phyloP scores from a whole-genome alignment of 257 asterid species.

The Petunia secreta region DNA sequence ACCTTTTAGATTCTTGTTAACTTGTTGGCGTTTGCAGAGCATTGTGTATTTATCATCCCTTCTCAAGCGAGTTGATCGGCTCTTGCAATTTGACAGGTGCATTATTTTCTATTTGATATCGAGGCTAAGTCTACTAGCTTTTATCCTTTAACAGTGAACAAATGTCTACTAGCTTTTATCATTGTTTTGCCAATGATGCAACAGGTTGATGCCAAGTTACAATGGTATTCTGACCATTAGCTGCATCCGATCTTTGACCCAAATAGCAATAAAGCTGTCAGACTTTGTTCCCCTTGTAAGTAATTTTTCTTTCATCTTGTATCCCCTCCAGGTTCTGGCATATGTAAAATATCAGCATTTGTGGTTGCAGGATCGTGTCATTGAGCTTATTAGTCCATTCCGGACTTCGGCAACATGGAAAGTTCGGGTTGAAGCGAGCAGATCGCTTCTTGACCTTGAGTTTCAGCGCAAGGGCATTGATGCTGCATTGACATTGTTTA shows the following conservation, averaged over 20 bases:
- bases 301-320: constrained; percentile 29
- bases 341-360: constrained; percentile 25
- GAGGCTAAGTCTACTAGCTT: constrained; percentile 6
- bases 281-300: constrained; percentile 87
- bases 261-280: constrained; percentile 84
- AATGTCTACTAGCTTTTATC: neutral
- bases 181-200: constrained; percentile 28
- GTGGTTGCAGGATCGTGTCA: constrained; percentile 68
- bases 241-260: constrained; percentile 81
- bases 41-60: constrained; percentile 72
- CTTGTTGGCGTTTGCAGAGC: constrained; percentile 64
- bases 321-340: neutral
- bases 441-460: constrained; percentile 91
- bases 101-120: constrained; percentile 22
- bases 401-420: constrained; percentile 64
- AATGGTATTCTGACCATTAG: constrained; percentile 87
- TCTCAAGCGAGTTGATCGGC: constrained; percentile 96
- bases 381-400: constrained; percentile 74
- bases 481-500: constrained; percentile 73
- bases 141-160: neutral
- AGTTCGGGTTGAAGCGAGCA: constrained; percentile 80
- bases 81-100: constrained; percentile 94
- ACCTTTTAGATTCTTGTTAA: constrained; percentile 22
- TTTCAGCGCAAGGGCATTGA: constrained; percentile 79
- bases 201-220: constrained; percentile 97